Base-by-base conservation (phyloP, 371 early-diverging fungal species). In the Entomophthora muscae region DNA sequence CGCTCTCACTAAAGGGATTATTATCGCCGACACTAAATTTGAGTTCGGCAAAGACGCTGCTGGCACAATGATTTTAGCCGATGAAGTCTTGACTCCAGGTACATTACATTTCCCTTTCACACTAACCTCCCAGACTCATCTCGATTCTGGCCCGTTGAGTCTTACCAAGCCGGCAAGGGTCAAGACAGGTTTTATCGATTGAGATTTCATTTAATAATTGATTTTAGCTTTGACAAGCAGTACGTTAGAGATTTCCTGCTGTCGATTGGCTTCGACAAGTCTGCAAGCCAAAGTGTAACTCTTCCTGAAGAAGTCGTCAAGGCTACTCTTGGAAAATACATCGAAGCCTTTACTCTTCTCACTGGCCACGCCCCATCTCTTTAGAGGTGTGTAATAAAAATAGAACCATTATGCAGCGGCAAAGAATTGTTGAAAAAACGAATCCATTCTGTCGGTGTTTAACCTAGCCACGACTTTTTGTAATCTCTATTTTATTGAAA, bases 21-120 rank as follows among this genome's bases (percentile, higher is more conserved):
- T 98, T 63, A 93, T 98, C 75, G 98, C 98, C 12, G 98, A 98
- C 68, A 98, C 98, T 57, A 98, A 98, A 73, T 94, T 98, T 68
- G 98, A 98, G 73, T 96, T 98, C 79, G 98, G 98, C 63, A 81
- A 88, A 26, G 93, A 96, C 72, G 79, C 78, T 56, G 66, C 84
- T 28, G 88, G 91, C 62, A 76, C 73, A 30, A 70, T 96, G 28
- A 82, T 86, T 64, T 72, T 98, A 66, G 86, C 90, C 22, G 98
- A 98, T 70, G 98, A 98, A 74, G 95, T 91, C 23, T 79, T 98
- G 68, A 98, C 98, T 1, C 98, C 96, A 52, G 89, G 88, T 86
- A 78, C 66, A 17, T 42, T 52, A 65, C 32, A 55, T 53, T 22
- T 31, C 22, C 30, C 3, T 51, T 22, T 51, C 32, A 57, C 1